These are phyloP conservation scores for Leccinum fallax DNA, from an alignment of 1,284 basidiomycete species.

Conservation along the genomic window DNA sequence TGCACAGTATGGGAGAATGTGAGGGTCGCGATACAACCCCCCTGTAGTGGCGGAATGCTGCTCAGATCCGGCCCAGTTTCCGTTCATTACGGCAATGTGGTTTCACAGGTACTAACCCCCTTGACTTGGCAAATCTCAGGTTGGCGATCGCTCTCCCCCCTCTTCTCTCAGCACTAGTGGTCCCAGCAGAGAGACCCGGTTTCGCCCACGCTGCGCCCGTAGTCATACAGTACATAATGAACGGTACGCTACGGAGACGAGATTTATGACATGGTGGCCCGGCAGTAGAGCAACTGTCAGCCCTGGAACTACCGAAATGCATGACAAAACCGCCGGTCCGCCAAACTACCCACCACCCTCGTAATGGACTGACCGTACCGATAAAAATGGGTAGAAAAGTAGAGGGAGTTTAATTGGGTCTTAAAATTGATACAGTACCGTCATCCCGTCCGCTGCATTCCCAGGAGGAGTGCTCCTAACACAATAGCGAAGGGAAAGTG, in stretches of 20 bases:
- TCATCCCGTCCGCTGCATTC: not conserved
- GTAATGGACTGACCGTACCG: slow-evolving; percentile 25
- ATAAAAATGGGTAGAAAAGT: slow-evolving; percentile 17
- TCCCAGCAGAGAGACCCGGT: not conserved
- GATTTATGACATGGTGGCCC: not conserved
- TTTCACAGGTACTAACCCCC: slow-evolving; percentile 6
- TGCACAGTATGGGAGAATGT: slow-evolving; percentile 4
- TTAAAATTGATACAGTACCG: not conserved
- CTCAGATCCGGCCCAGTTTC: slow-evolving; percentile 12
- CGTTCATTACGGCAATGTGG: slow-evolving; percentile 33
- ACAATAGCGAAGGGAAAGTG: slow-evolving; percentile 5
- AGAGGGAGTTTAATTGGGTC: not conserved
- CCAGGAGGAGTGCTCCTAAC: not conserved
- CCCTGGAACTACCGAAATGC: slow-evolving; percentile 14
- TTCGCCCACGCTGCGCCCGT: not conserved
- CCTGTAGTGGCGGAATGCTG: slow-evolving; percentile 23
- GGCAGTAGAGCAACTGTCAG: slow-evolving; percentile 3
- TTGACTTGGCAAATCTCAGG: slow-evolving; percentile 26
- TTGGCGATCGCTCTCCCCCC: slow-evolving; percentile 17
- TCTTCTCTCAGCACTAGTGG: not conserved
- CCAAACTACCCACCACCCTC: slow-evolving; percentile 16
- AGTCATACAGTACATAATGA: slow-evolving; percentile 19
- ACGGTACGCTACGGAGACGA: slow-evolving; percentile 5
- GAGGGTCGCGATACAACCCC: slow-evolving; percentile 6
- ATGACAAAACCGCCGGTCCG: slow-evolving; percentile 23